Base-by-base conservation (phyloP, 2,329 filamentous ascomycete species). In the Zalaria obscura region DNA sequence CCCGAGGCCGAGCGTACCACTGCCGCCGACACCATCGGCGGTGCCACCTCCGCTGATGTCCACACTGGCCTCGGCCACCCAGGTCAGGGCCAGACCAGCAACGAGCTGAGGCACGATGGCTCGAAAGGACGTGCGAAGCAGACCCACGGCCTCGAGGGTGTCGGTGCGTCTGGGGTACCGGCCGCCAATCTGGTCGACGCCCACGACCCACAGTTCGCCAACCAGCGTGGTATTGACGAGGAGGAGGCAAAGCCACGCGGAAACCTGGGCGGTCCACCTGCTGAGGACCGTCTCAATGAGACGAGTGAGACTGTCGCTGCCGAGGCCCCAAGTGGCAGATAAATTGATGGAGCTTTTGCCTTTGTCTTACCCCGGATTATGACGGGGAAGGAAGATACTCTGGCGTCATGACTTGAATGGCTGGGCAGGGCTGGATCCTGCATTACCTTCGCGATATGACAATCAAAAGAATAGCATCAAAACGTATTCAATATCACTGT, bases 51-150 rank as follows among this genome's bases (percentile, higher is more conserved):
- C 0, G 58, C 52, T 8, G 66, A 73, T 39, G 70, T 77, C 5
- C 60, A 76, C 58, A 64, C 58, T 0, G 71, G 73, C 0, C 51
- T 74, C 1, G 72, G 72, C 2, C 64, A 73, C 41, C 73, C 72
- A 2, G 57, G 62, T 6, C 57, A 60, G 38, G 72, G 68, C 25
- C 62, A 73, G 58, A 67, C 65, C 11, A 65, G 57, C 41, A 52
- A 48, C 3, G 72, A 76, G 54, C 43, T 69, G 6, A 55, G 50
- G 5, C 67, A 73, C 43, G 67, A 70, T 32, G 66, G 66, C 4
- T 50, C 61, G 39, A 53, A 59, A 35, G 55, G 56, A 8, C 54
- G 63, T 5, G 69, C 66, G 51, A 61, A 65, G 42, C 50, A 62
- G 6, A 51, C 60, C 2, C 11, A 55, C 1, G 67, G 69, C 3